Evolutionary conservation across 1,284 basidiomycete species (phyloP), one percentile per base, ranked within the genome.

Genomic region (Apiotrichum laibachii): DNA sequence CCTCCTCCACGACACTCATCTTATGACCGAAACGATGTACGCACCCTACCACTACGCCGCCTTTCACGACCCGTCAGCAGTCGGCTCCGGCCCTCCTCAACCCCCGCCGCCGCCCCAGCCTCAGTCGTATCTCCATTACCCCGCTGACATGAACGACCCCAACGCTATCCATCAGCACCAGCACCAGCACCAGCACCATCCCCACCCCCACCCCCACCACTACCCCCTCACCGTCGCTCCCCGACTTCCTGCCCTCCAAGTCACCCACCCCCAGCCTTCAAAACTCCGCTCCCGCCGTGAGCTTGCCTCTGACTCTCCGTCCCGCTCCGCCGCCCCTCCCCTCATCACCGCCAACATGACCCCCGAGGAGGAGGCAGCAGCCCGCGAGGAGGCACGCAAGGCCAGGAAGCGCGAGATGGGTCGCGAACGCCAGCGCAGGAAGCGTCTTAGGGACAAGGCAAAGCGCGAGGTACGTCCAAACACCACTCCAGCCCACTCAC

Each of bases 201-300:
- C 43, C 9, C 37, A 18, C 13, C n/a, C 26, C n/a, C 50, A 52
- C 40, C 39, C 39, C 22, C 50, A 43, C 40, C 50, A 52, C 44
- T 43, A 50, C 48, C 37, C 21, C 21, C 43, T 33, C 45, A 35
- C 34, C 12, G n/a, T 19, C 4, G 35, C 49, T 5, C 49, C 49
- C 6, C 49, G 46, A 21, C 37, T 55, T 16, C 53, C 58, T 15
- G 56, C 48, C 35, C 35, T 68, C 0, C 68, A 69, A 13, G 61
- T 71, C 21, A 62, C 62, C 8, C 65, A 67, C n/a, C 61, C 69
- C 22, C 67, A 64, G 22, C 69, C 66, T 22, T 67, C 61, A 31
- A 69, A 64, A 57, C 63, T 57, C 26, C 57, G 63, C 37, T 56
- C 60, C 4, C 62, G 58, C 39, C 58, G 58, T n/a, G 54, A 39